These are phyloP conservation scores for Stylosanthes scabra DNA, from an alignment of 331 rosid species.

Conservation along the genomic window DNA sequence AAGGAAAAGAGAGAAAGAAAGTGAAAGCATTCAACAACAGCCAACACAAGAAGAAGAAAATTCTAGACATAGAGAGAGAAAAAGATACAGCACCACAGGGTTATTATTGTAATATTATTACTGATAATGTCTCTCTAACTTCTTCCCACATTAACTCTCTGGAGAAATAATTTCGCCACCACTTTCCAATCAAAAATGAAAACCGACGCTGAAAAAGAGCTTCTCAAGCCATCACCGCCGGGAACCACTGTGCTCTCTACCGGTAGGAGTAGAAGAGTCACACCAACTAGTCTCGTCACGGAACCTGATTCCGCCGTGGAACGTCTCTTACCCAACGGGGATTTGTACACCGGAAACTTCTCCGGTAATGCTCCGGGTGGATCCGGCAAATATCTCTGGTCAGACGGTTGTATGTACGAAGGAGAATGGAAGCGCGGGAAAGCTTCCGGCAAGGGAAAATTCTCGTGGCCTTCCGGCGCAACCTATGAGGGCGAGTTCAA, in stretches of 20 bases:
- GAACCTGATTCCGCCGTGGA: constrained; percentile 32
- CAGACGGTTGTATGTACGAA: constrained; percentile 90
- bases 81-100: not conserved
- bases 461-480: constrained; percentile 97
- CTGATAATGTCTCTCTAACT: not conserved
- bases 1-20: not conserved
- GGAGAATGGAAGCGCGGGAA: constrained; percentile 91
- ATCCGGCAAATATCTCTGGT: constrained; percentile 86
- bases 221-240: constrained; percentile 33
- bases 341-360: constrained; percentile 79
- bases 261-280: constrained; percentile 67
- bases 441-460: constrained; percentile 78
- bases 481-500: constrained; percentile 90
- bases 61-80: constrained; percentile 32
- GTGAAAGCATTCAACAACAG: not conserved
- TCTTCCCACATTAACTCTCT: not conserved
- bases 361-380: constrained; percentile 71
- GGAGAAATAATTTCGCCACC: constrained; percentile 17
- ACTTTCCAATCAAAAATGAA: constrained; percentile 44
- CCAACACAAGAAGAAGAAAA: not conserved
- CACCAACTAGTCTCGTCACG: constrained; percentile 55
- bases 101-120: not conserved
- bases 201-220: constrained; percentile 45
- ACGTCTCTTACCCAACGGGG: constrained; percentile 75
- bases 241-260: constrained; percentile 35